Percentiles rank a stretch among this genome's conserved stretches.
phyloP scores from a whole-genome alignment of 192 early-diverging fungal genomes.

The Pilobolus umbonatus region DNA sequence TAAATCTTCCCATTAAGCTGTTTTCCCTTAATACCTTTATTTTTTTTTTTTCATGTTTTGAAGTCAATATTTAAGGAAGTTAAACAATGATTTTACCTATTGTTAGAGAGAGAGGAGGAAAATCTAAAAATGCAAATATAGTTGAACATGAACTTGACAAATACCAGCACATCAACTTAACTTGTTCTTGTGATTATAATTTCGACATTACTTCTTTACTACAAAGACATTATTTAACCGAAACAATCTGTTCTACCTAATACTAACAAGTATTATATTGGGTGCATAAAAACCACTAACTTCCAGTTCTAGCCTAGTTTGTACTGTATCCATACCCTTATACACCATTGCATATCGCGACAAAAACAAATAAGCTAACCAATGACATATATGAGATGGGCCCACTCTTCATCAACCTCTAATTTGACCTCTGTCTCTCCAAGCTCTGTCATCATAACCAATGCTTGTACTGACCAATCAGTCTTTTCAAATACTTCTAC shows the following conservation, averaged over 20 bases:
- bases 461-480: too few relatives aligned
- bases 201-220: conserved; percentile 7
- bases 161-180: background rate
- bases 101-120: background rate
- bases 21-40: background rate
- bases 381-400: too few relatives aligned
- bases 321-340: background rate
- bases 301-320: conserved; percentile 5
- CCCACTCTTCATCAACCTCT: too few relatives aligned
- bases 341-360: too few relatives aligned
- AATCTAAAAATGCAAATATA: background rate
- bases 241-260: background rate
- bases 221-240: too few relatives aligned
- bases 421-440: too few relatives aligned
- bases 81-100: conserved; percentile 1
- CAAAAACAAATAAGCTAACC: too few relatives aligned
- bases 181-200: conserved; percentile 9
- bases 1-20: conserved; percentile 4
- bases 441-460: too few relatives aligned
- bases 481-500: conserved; percentile 9
- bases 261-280: conserved; percentile 5
- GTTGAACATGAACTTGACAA: conserved; percentile 1
- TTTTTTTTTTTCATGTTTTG: background rate
- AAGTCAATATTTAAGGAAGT: too few relatives aligned
- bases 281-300: conserved; percentile 7